Conservation (phyloP, 176 grass and related monocot species). For the Aechmea fasciata region DNA sequence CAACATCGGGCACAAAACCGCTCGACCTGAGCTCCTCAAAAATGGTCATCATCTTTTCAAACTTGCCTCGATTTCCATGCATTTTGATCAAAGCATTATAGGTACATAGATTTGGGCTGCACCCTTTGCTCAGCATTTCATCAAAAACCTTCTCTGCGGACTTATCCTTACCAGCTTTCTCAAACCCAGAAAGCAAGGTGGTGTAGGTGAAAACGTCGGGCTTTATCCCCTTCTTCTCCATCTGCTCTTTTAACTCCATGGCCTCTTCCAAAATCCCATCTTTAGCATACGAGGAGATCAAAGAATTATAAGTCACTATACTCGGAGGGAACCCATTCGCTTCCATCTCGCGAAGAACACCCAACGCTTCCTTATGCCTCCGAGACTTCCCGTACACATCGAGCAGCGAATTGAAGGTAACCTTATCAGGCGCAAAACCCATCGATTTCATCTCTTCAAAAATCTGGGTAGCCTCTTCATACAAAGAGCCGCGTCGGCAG, state of each 20-base stretch:
- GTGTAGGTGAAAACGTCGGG: constrained; percentile 89
- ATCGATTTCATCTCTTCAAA: constrained; percentile 63
- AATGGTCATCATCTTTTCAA: constrained; percentile 67
- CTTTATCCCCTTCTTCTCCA: constrained; percentile 61
- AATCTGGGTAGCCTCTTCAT: constrained; percentile 47
- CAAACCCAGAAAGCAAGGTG: constrained; percentile 74
- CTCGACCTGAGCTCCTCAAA: constrained; percentile 65
- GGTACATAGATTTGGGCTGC: constrained; percentile 74
- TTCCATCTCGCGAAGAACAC: constrained; percentile 66
- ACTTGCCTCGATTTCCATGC: constrained; percentile 67
- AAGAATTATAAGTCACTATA: constrained; percentile 65
- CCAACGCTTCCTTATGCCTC: constrained; percentile 44
- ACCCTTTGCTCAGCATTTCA: constrained; percentile 58
- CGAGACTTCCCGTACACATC: constrained; percentile 79
- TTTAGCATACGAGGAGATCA: constrained; percentile 69
- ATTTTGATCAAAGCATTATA: constrained; percentile 85
- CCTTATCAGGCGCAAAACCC: constrained; percentile 55
- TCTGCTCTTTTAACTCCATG: constrained; percentile 49
- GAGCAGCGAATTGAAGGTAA: constrained; percentile 76
- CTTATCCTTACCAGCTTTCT: constrained; percentile 62
- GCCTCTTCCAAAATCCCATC: constrained; percentile 69
- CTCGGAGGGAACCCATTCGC: constrained; percentile 43
- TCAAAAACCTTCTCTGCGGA: constrained; percentile 41
- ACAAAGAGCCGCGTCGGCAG: constrained; percentile 48
- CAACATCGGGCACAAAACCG: constrained; percentile 51